These are phyloP conservation scores for Yamadazyma phyllophila DNA, from an alignment of 805 yeast genomes.

Conservation along the genomic window DNA sequence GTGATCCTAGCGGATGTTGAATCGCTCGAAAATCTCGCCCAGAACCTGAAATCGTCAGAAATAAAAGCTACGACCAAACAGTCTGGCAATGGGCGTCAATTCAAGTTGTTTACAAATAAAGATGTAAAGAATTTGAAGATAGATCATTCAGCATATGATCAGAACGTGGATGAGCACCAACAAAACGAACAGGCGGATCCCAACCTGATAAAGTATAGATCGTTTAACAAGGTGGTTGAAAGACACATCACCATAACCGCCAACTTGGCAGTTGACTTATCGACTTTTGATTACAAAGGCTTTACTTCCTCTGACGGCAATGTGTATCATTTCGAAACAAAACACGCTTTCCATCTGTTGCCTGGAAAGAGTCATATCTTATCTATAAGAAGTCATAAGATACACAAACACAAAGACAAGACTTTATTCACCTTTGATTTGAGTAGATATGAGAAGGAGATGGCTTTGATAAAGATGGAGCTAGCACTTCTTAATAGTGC, in stretches of 20 bases:
- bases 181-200: conserved; percentile 7
- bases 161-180: conserved; percentile 7
- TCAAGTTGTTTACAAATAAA: conserved; percentile 4
- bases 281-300: conserved; percentile 3
- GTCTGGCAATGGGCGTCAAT: neutral
- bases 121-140: conserved; percentile 7
- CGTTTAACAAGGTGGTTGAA: conserved; percentile 10
- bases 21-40: neutral
- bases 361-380: neutral
- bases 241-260: conserved; percentile 1
- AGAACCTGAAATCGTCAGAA: neutral
- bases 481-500: conserved; percentile 2
- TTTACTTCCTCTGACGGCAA: neutral
- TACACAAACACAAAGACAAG: neutral
- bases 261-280: neutral
- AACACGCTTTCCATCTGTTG: neutral
- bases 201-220: conserved; percentile 9
- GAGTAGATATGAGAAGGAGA: neutral
- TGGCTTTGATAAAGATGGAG: neutral
- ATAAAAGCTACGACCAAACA: neutral
- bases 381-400: conserved; percentile 2
- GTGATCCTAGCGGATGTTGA: neutral
- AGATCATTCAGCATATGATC: conserved; percentile 2
- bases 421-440: conserved; percentile 4
- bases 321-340: conserved; percentile 2